Evolutionary conservation across 129 eudicot species (phyloP).

Genomic region (Oenanthe sinensis): DNA sequence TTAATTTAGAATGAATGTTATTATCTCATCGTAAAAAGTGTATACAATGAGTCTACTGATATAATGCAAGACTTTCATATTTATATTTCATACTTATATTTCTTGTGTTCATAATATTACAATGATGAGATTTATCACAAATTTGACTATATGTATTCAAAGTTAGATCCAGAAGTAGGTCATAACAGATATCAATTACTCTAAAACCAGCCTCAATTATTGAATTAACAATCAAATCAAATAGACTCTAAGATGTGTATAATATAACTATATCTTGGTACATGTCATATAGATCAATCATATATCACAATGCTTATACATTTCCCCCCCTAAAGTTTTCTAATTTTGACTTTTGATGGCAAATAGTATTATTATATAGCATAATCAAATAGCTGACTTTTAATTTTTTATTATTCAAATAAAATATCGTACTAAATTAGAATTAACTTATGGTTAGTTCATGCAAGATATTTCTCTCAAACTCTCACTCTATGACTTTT

Average conservation of each 20-base stretch:
- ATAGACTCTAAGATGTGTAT: not conserved
- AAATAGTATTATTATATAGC: not conserved
- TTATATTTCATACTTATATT: too few species aligned
- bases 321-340: not conserved
- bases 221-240: not conserved
- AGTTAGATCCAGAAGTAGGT: not conserved
- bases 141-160: not conserved
- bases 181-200: not conserved
- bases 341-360: not conserved
- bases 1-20: too few species aligned
- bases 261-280: not conserved
- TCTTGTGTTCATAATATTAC: too few species aligned
- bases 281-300: not conserved
- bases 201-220: not conserved
- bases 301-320: not conserved
- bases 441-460: not conserved
- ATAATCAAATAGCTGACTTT: slow-evolving; percentile 7
- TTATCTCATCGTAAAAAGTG: too few species aligned
- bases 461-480: not conserved
- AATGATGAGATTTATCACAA: not conserved
- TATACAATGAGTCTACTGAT: too few species aligned
- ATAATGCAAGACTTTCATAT: too few species aligned
- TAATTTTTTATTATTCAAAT: not conserved
- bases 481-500: not conserved
- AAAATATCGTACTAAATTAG: not conserved